Conservation (phyloP, 2,329 filamentous ascomycete genomes). For the Phoma sp. region DNA sequence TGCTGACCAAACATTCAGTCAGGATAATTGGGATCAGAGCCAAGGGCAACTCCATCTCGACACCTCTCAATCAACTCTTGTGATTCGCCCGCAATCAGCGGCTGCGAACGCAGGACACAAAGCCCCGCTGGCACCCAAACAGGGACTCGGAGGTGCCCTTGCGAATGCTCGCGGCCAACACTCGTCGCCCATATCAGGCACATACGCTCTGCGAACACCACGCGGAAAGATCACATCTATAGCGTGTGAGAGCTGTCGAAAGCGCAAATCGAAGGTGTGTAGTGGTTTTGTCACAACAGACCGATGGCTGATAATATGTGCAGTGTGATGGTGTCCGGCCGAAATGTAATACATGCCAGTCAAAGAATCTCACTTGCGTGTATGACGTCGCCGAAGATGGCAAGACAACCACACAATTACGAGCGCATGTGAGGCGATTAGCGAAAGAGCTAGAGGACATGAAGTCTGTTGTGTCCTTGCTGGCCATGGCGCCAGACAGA, state of each 20-base stretch:
- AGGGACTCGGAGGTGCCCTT: slow-evolving; percentile 40
- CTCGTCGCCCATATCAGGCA: slow-evolving; percentile 45
- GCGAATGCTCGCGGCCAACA: slow-evolving; percentile 40
- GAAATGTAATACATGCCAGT: slow-evolving; percentile 49
- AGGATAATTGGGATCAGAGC: slow-evolving; percentile 42
- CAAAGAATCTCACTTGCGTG: slow-evolving; percentile 45
- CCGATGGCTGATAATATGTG: slow-evolving; percentile 15
- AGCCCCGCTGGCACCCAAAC: slow-evolving; percentile 47
- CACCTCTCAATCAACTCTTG: slow-evolving; percentile 34
- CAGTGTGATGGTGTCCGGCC: slow-evolving; percentile 48
- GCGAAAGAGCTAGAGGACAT: slow-evolving; percentile 49
- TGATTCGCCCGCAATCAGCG: slow-evolving; percentile 38
- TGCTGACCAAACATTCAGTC: slow-evolving; percentile 37
- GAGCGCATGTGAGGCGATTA: slow-evolving; percentile 45
- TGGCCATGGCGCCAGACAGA: slow-evolving; percentile 44
- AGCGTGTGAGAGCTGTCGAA: slow-evolving; percentile 48
- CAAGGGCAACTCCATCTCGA: slow-evolving; percentile 40
- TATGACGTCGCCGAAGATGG: slow-evolving; percentile 50
- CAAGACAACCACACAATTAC: slow-evolving; percentile 47
- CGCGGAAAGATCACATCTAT: slow-evolving; percentile 50
- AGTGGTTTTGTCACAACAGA: not conserved
- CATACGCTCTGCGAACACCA: slow-evolving; percentile 45
- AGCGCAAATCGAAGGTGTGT: slow-evolving; percentile 48
- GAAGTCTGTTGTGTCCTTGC: slow-evolving; percentile 45
- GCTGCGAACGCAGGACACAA: slow-evolving; percentile 36